Conservation (phyloP, 1,139 yeast species). For the Yamadazyma taylorii region DNA sequence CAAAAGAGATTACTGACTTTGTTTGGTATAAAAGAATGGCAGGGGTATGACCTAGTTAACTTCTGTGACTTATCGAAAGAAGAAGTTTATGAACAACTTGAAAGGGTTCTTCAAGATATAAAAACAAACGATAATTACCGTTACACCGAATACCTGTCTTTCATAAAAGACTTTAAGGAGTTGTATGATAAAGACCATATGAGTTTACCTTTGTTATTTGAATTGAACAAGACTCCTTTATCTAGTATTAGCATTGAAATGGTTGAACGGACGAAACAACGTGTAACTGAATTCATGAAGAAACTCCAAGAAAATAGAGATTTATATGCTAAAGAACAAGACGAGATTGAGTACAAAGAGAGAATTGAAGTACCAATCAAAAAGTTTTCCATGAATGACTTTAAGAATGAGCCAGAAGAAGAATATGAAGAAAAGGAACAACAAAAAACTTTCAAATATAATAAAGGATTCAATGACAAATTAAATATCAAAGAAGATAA, state of each 20-base stretch:
- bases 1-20: slow-evolving; percentile 5
- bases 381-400: slow-evolving; percentile 27
- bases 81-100: slow-evolving; percentile 7
- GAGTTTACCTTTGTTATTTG: slow-evolving; percentile 10
- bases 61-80: slow-evolving; percentile 13
- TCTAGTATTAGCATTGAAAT: not conserved
- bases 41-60: slow-evolving; percentile 12
- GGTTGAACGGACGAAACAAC: slow-evolving; percentile 1
- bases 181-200: slow-evolving; percentile 9
- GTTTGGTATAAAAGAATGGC: slow-evolving; percentile 8
- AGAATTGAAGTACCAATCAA: slow-evolving; percentile 15
- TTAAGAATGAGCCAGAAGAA: slow-evolving; percentile 12
- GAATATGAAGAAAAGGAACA: not conserved
- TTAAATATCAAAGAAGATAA: slow-evolving; percentile 17
- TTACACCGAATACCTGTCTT: slow-evolving; percentile 7
- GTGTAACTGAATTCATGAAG: slow-evolving; percentile 9
- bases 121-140: slow-evolving; percentile 7
- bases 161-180: slow-evolving; percentile 5
- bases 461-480: slow-evolving; percentile 6
- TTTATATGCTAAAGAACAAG: slow-evolving; percentile 6
- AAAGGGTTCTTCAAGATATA: slow-evolving; percentile 8
- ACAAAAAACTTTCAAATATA: slow-evolving; percentile 5
- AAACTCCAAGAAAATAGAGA: slow-evolving; percentile 11
- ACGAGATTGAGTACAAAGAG: slow-evolving; percentile 3
- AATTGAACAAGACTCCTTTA: slow-evolving; percentile 2